Conservation (phyloP, 108 stramenopile genomes). For the Cyclostephanos invisitatus region DNA sequence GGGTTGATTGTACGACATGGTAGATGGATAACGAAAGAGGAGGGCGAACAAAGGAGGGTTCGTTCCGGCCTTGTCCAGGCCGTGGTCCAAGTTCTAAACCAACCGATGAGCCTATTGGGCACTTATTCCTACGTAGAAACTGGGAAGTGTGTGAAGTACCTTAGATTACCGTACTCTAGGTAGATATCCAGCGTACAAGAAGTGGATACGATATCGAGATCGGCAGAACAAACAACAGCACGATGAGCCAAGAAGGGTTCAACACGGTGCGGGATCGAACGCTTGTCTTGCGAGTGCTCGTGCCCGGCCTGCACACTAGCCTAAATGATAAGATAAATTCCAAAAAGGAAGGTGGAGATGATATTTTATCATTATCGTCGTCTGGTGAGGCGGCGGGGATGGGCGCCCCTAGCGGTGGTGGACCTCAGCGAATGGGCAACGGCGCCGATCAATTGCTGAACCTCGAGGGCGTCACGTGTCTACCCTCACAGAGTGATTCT, state of each 20-base stretch:
- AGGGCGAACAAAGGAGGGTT: too few species aligned
- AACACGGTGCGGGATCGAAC: slow-evolving; percentile 10
- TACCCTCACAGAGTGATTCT: slow-evolving; percentile 46
- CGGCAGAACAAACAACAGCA: too few species aligned
- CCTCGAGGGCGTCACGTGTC: slow-evolving; percentile 78
- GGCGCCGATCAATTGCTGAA: slow-evolving; percentile 53
- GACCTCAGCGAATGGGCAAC: neutral
- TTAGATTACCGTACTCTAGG: too few species aligned
- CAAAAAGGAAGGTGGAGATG: slow-evolving; percentile 33
- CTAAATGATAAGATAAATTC: slow-evolving; percentile 77
- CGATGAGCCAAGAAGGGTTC: slow-evolving; percentile 1
- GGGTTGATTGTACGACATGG: too few species aligned
- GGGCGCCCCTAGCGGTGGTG: neutral
- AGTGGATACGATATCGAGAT: too few species aligned
- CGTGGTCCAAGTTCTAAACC: too few species aligned
- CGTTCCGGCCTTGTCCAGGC: too few species aligned
- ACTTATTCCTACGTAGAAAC: too few species aligned
- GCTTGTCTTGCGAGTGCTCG: slow-evolving; percentile 70
- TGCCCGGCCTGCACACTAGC: slow-evolving; percentile 62
- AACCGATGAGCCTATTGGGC: too few species aligned
- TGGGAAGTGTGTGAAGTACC: too few species aligned
- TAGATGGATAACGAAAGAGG: too few species aligned
- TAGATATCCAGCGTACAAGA: too few species aligned
- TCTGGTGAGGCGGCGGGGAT: neutral
- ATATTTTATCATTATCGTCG: slow-evolving; percentile 19